phyloP scores from a whole-genome alignment of 2,329 filamentous ascomycete genomes.

The Dactylellina cionopaga region DNA sequence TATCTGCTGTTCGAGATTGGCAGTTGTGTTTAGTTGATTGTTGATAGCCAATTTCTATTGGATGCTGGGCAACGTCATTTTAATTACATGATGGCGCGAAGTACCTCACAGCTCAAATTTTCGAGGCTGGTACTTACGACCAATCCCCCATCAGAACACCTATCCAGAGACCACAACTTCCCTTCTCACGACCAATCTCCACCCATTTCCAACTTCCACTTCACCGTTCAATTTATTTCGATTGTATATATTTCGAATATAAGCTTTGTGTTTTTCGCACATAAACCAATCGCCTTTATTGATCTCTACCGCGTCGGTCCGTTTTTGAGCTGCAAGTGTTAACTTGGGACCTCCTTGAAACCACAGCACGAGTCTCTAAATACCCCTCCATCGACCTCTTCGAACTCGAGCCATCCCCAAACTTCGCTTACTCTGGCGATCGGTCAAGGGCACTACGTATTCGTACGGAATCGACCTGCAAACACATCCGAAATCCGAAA shows the following conservation, averaged over 20 bases:
- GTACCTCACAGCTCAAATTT: slow-evolving; percentile 21
- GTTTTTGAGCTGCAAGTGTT: neutral
- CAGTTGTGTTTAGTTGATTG: too few species aligned
- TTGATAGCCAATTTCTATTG: too few species aligned
- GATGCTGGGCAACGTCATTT: slow-evolving; percentile 24
- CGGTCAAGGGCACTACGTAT: neutral
- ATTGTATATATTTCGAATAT: slow-evolving; percentile 34
- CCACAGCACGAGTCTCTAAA: slow-evolving; percentile 4
- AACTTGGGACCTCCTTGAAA: neutral
- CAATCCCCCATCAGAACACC: slow-evolving; percentile 33
- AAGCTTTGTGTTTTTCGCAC: neutral
- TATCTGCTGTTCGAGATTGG: neutral
- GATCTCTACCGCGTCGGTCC: neutral
- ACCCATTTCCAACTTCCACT: neutral
- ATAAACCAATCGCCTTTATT: neutral
- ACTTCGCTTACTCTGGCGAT: neutral
- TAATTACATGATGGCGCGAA: slow-evolving; percentile 7
- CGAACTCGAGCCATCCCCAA: neutral
- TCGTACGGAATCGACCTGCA: neutral
- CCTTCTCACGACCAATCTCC: neutral
- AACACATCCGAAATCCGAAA: neutral
- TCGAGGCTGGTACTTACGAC: slow-evolving; percentile 16
- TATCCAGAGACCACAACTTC: slow-evolving; percentile 21
- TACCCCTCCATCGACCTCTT: slow-evolving; percentile 8
- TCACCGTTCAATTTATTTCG: slow-evolving; percentile 3